Conservation (phyloP, 2,329 filamentous ascomycete species). For the Colletotrichum gigasporum region DNA sequence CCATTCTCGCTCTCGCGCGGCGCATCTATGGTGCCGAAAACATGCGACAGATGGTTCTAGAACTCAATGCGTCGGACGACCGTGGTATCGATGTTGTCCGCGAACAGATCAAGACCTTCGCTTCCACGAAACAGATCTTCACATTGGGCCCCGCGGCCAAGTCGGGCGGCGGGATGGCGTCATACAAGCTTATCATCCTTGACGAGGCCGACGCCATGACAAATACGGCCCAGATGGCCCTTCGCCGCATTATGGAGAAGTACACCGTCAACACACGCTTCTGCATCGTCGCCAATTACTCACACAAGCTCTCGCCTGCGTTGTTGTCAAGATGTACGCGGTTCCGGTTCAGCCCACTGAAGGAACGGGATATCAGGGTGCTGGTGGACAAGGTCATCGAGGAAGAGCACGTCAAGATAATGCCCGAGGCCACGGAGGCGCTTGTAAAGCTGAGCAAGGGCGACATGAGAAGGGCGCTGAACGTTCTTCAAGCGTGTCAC, state of each 20-base stretch:
- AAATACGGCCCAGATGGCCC: slow-evolving; percentile 96
- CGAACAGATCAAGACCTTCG: slow-evolving; percentile 99
- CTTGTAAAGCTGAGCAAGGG: slow-evolving; percentile 90
- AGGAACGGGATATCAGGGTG: slow-evolving; percentile 84
- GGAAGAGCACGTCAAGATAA: slow-evolving; percentile 87
- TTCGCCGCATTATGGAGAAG: slow-evolving; percentile 98
- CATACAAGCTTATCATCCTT: slow-evolving; percentile 95
- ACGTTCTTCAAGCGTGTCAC: slow-evolving; percentile 96
- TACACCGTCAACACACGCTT: slow-evolving; percentile 98
- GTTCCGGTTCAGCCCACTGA: slow-evolving; percentile 94
- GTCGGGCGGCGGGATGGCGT: slow-evolving; percentile 65
- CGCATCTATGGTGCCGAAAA: slow-evolving; percentile 93
- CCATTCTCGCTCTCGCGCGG: slow-evolving; percentile 89
- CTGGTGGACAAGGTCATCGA: slow-evolving; percentile 90
- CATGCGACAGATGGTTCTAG: slow-evolving; percentile 97
- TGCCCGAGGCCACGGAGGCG: slow-evolving; percentile 80
- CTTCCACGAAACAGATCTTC: slow-evolving; percentile 98
- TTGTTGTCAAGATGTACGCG: slow-evolving; percentile 92
- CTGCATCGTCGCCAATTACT: slow-evolving; percentile 99
- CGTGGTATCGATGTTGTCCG: slow-evolving; percentile 97
- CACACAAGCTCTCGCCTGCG: slow-evolving; percentile 95
- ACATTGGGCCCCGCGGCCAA: slow-evolving; percentile 65
- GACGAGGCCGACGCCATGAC: slow-evolving; percentile 99
- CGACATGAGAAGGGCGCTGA: slow-evolving; percentile 94
- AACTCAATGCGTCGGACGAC: slow-evolving; percentile 97